Percentiles rank a stretch among this genome's conserved stretches.
phyloP scores from a whole-genome alignment of 2,329 filamentous ascomycete species.

The Hypomyces perniciosus region DNA sequence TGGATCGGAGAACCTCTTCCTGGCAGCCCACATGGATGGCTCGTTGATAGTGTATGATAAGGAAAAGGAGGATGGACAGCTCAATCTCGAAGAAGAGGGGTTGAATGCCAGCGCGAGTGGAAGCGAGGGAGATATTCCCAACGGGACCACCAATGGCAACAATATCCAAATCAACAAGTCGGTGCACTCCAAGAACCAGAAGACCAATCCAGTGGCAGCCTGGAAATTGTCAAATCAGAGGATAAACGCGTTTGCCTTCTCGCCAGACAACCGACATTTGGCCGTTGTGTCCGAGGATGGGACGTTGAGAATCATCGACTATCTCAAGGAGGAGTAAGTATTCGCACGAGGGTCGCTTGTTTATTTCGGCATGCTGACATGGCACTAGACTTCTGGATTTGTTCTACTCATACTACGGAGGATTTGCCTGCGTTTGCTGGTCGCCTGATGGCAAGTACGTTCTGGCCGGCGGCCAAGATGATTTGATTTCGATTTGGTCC shows the following conservation, averaged over 20 bases:
- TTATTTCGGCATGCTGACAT: constrained; percentile 10
- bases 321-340: constrained; percentile 76
- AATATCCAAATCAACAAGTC: constrained; percentile 77
- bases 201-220: constrained; percentile 81
- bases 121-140: constrained; percentile 31
- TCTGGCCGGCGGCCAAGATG: constrained; percentile 90
- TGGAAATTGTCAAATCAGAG: constrained; percentile 91
- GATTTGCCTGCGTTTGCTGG: constrained; percentile 90
- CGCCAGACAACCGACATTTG: constrained; percentile 78
- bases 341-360: background rate
- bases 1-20: constrained; percentile 85
- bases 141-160: constrained; percentile 30
- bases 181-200: constrained; percentile 89
- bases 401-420: constrained; percentile 89
- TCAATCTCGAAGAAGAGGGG: constrained; percentile 61
- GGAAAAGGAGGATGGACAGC: constrained; percentile 83
- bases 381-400: constrained; percentile 67
- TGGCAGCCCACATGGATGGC: constrained; percentile 89
- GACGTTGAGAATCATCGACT: constrained; percentile 83
- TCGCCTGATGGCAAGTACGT: constrained; percentile 96
- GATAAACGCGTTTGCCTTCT: constrained; percentile 88
- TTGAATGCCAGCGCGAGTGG: constrained; percentile 70
- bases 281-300: constrained; percentile 91
- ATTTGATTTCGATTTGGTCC: constrained; percentile 94
- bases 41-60: constrained; percentile 93